Evolutionary conservation across 129 eudicot species (phyloP), one percentile per base, ranked within the genome.

Genomic region (Arctium lappa): DNA sequence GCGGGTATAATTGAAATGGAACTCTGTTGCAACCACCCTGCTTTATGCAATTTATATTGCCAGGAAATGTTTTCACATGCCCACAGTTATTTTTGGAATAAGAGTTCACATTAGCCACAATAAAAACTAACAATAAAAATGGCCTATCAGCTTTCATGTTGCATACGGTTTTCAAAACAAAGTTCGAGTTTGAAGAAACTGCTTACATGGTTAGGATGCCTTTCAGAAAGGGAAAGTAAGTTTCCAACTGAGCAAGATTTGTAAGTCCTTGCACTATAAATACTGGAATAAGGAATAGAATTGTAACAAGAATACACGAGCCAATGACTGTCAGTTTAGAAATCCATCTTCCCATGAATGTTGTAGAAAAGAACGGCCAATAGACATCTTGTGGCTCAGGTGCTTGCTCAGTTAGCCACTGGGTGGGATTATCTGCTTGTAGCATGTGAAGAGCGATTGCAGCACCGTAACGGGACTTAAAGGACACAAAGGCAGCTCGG

Each of bases 351-450:
- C 80, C 73, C 85, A 91, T 85, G 81, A 91, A 91, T 16, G 94
- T 81, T 44, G 94, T 84, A 71, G 89, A 86, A 72, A 91, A 91
- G 79, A 91, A 79, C 1, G 94, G 94, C 94, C 94, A 92, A 82
- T 92, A 90, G 7, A 92, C 94, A 78, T 92, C 97, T 78, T 81
- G 94, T 7, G 97, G 97, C 83, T 92, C 97, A 8, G 97, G 97
- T 44, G 92, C 94, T 84, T 80, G 89, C 79, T 92, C 97, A 1
- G 90, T 87, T 72, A 89, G 81, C 92, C 92, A 92, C 66, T 86
- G 82, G 9, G 92, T 92, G 27, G 97, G 94, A 72, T 92, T 88
- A 40, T 83, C 83, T 60, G 94, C 85, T 81, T 92, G 97, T 84
- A 88, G 90, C 88, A 87, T 82, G 86, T 79, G 83, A 72, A 79